Evolutionary conservation across 164 flowering plant species (phyloP), one percentile per base, ranked within the genome.

Genomic region (Houttuynia cordata): DNA sequence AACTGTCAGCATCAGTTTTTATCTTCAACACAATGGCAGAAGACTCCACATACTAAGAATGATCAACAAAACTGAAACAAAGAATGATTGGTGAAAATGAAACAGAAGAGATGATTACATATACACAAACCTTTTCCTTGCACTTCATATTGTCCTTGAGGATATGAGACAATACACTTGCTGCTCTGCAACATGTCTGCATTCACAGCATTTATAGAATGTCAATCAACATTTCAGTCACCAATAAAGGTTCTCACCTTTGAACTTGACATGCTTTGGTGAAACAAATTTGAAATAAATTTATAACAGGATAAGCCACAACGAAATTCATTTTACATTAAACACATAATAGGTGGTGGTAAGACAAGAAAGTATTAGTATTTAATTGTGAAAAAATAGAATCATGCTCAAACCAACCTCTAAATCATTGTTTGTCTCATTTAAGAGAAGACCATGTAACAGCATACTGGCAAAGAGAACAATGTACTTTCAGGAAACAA

Each of bases 141-240:
- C 97, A 85, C 49, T 80, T 87, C 51, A 60, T 52, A 65, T 94
- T 94, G 73, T 85, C 91, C 87, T 84, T 82, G 63, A 94, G 65
- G 22, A 91, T 53, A 74, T 94, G 86, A 59, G 93, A 77, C 58
- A 94, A 96, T 71, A 94, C 88, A 71, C 95, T 86, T 56, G 97
- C 91, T 74, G 99, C 96, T 67, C 96, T 76, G 79, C 87, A 77
- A 75, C 91, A 86, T 63, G 81, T 81, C 99, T 93, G 88, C 77
- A 73, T 10, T 61, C 67, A 25, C 70, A 69, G 59, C 53, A 54
- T 61, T 30, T 30, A 30, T 6, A 30, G 4, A 30, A 30, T 30
- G 37, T 30, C 6, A 30, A 2, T 30, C 37, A 30, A 6, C 37
- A 30, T 45, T 45, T 17, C 17, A 45, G 49, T 2, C 49, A 45